phyloP scores from a whole-genome alignment of 2,329 filamentous ascomycete genomes.

The Sporothrix humicola region DNA sequence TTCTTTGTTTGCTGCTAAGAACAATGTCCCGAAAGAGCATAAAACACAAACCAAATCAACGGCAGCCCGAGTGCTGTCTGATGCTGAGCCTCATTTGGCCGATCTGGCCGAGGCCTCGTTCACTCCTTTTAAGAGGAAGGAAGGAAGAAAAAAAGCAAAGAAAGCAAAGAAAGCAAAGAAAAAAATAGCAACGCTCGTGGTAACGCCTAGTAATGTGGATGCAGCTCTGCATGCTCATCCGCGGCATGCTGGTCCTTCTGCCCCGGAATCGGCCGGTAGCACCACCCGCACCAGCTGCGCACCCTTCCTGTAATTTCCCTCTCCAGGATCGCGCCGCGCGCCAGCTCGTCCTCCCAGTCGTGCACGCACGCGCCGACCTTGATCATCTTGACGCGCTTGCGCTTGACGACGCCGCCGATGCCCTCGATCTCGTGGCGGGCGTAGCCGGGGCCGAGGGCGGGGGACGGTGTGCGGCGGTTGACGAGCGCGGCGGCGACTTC shows the following conservation, averaged over 20 bases:
- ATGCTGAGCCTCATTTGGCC: background rate
- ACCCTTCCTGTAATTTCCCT: conserved; percentile 71
- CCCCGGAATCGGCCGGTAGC: conserved; percentile 73
- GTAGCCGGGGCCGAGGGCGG: conserved; percentile 72
- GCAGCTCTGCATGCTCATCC: conserved; percentile 5
- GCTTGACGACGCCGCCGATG: conserved; percentile 85
- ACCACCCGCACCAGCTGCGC: conserved; percentile 94
- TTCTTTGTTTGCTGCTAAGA: background rate
- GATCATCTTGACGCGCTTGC: conserved; percentile 82
- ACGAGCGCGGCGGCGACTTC: conserved; percentile 37
- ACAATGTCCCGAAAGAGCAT: too few species aligned
- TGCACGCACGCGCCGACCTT: conserved; percentile 82
- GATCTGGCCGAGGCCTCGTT: background rate
- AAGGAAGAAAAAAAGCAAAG: background rate
- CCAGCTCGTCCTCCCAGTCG: conserved; percentile 80
- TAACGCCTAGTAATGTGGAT: conserved; percentile 29
- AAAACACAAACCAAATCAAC: background rate
- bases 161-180: background rate
- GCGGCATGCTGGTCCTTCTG: conserved; percentile 48
- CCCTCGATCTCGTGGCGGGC: conserved; percentile 88
- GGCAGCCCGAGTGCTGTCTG: background rate
- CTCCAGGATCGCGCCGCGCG: conserved; percentile 67
- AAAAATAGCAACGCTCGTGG: background rate
- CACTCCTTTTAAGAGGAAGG: conserved; percentile 20
- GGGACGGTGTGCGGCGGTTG: conserved; percentile 50